Conservation (phyloP, 2,329 filamentous ascomycete species). For the Microdochium trichocladiopsis region DNA sequence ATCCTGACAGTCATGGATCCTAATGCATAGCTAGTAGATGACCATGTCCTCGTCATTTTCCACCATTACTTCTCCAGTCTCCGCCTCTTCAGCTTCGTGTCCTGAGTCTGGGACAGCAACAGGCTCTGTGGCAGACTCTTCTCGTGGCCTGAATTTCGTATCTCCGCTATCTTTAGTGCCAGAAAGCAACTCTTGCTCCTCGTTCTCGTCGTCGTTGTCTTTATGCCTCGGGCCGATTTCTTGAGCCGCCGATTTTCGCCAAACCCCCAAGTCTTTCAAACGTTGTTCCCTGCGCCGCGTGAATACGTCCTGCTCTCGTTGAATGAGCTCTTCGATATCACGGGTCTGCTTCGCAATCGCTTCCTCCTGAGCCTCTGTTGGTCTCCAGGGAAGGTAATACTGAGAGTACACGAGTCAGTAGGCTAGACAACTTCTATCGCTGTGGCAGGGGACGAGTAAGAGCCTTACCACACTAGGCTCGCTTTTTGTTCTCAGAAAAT, state of each 20-base stretch:
- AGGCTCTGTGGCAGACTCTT: no score
- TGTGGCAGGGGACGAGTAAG: neutral
- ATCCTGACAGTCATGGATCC: neutral
- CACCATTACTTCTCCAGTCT: constrained; percentile 71
- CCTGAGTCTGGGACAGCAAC: no score
- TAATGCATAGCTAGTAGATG: constrained; percentile 58
- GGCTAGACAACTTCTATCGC: neutral
- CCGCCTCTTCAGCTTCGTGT: constrained; percentile 16
- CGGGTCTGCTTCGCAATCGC: constrained; percentile 64
- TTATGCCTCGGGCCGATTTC: constrained; percentile 26
- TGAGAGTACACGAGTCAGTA: constrained; percentile 27
- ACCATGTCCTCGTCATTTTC: constrained; percentile 86
- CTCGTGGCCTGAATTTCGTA: no score
- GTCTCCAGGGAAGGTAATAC: constrained; percentile 84
- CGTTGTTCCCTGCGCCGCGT: constrained; percentile 36
- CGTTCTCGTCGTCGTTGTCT: constrained; percentile 24
- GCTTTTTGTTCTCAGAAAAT: constrained; percentile 64
- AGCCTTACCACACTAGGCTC: constrained; percentile 66
- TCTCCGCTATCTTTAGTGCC: neutral
- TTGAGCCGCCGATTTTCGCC: constrained; percentile 15
- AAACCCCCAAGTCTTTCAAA: constrained; percentile 27
- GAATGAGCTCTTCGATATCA: constrained; percentile 56
- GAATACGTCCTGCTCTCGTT: constrained; percentile 59
- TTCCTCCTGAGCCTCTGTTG: constrained; percentile 61
- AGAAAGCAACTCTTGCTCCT: constrained; percentile 29